phyloP scores from a whole-genome alignment of 129 eudicot genomes.

The Helianthus tuberosus region DNA sequence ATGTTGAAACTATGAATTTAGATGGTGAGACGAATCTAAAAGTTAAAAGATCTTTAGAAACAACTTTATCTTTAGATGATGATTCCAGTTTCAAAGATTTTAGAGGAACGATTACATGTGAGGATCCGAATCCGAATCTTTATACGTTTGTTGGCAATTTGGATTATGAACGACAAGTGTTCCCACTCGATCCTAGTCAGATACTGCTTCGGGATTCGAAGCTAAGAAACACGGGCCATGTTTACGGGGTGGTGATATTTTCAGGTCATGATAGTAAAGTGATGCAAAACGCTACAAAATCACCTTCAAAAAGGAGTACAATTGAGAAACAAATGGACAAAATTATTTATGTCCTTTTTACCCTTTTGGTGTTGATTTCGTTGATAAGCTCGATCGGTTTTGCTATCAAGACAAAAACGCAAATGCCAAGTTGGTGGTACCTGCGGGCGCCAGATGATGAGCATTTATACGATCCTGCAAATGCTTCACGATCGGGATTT shows the following conservation, averaged over 20 bases:
- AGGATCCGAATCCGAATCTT: conserved; percentile 94
- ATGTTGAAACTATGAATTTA: conserved; percentile 96
- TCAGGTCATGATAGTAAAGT: conserved; percentile 96
- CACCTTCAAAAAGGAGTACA: conserved; percentile 94
- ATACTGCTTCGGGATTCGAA: conserved; percentile 91
- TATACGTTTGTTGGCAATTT: conserved; percentile 91
- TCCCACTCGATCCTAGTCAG: conserved; percentile 86
- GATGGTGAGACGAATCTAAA: conserved; percentile 97
- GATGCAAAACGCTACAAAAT: conserved; percentile 92
- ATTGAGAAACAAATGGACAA: conserved; percentile 97
- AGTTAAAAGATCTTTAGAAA: conserved; percentile 83
- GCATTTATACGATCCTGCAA: conserved; percentile 52
- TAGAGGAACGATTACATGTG: conserved; percentile 68
- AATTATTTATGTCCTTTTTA: conserved; percentile 84
- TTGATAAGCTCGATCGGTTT: conserved; percentile 77
- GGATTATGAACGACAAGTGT: conserved; percentile 74
- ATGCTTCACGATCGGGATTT: conserved; percentile 63
- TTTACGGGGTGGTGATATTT: conserved; percentile 89
- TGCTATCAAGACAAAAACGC: conserved; percentile 60
- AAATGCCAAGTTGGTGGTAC: conserved; percentile 94
- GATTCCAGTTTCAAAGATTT: conserved; percentile 69
- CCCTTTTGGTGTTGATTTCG: conserved; percentile 83
- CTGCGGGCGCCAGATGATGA: conserved; percentile 52
- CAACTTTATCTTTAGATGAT: conserved; percentile 69
- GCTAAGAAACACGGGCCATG: conserved; percentile 80